Base-by-base conservation (phyloP, 768 basidiomycete genomes). In the Paxillus rubicundulus region DNA sequence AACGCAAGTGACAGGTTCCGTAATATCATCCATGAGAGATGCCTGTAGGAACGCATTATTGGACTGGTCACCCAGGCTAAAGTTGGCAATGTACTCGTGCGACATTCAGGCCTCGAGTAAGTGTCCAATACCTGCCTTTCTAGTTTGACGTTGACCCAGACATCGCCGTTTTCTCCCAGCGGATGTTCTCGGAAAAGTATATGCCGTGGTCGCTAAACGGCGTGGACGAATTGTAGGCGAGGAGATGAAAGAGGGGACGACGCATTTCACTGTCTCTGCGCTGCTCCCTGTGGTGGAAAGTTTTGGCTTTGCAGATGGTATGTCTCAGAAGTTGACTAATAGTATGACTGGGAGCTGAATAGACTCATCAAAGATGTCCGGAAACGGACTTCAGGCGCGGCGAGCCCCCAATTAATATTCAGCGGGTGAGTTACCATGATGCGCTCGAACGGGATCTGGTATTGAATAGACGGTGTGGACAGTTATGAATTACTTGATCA, bases 11-110 rank as follows among this genome's bases (percentile, higher is more conserved):
- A 85, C 88, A 2, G 97, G 97, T 13, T 94, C 94, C 2, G 74
- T 97, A 43, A 93, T 96, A 56, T 89, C 97, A 4, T 81, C 86
- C 3, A 85, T 92, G 37, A 82, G 87, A 67, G 97, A 99, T 60
- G 86, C 92, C 0, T 98, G 94, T 66, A 82, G 90, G 53, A 87
- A 85, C 58, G 94, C 89, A 1, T 67, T 99, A 51, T 74, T 98
- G 41, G 97, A 98, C 69, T 99, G 97, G 97, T 98, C 95, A 2
- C 97, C 97, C 13, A 79, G 97, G 52, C 79, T 99, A 59, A 91
- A 95, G 85, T 75, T 99, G 59, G 97, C 97, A 0, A 98, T 98
- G 93, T 99, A 99, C 69, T 87, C 89, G 12, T 99, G 96, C 70
- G 95, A 98, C 64, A 98, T 99, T 49, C 97, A 98, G 72, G 92